Evolutionary conservation across 768 basidiomycete species (phyloP).

Genomic region (Mrakia blollopis): DNA sequence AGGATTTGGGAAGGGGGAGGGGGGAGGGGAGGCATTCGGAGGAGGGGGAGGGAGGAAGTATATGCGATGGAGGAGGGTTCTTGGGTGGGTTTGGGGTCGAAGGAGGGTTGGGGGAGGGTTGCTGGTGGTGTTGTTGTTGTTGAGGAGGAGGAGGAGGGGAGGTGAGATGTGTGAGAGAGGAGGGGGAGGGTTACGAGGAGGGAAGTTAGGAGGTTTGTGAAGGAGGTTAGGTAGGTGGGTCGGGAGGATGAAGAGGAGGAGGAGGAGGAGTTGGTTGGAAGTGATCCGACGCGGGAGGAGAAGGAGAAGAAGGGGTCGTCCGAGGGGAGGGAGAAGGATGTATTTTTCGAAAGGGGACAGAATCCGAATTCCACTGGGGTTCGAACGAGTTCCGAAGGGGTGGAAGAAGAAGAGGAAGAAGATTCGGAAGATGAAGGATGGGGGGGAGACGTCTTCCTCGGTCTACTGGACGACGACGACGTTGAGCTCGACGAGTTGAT

Average conservation of each 20-base stretch:
- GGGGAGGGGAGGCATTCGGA: constrained; percentile 1
- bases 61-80: not conserved
- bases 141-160: not conserved
- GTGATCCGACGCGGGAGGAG: not conserved
- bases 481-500: too few relatives aligned
- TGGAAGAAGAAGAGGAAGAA: not conserved
- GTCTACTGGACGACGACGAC: too few relatives aligned
- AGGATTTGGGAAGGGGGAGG: not conserved
- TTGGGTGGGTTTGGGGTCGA: not conserved
- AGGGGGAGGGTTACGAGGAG: not conserved
- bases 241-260: not conserved
- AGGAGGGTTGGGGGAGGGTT: not conserved
- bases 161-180: constrained; percentile 4
- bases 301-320: not conserved
- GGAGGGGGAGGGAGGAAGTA: not conserved
- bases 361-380: not conserved
- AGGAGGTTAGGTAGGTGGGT: not conserved
- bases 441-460: too few relatives aligned
- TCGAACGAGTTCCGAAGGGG: not conserved
- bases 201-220: not conserved
- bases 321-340: not conserved
- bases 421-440: not conserved
- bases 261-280: not conserved
- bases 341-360: not conserved
- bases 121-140: not conserved